These are phyloP conservation scores for Boletus rubescentipes DNA, from an alignment of 768 basidiomycete species.

Conservation along the genomic window DNA sequence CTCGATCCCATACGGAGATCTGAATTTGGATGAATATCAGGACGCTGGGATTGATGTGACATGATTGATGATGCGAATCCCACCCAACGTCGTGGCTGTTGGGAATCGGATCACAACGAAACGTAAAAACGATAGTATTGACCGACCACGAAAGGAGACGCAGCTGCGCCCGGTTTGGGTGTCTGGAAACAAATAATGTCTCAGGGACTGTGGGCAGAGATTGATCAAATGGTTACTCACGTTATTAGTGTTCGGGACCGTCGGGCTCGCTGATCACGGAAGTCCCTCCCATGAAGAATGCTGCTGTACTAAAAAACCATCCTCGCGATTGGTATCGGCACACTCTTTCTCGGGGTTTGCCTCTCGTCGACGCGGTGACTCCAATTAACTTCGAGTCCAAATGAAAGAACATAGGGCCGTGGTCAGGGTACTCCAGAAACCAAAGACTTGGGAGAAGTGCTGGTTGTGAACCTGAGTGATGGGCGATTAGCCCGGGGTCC, in stretches of 20 bases:
- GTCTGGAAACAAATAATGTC: slow-evolving; percentile 28
- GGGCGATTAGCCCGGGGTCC: slow-evolving; percentile 22
- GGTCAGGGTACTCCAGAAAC: slow-evolving; percentile 33
- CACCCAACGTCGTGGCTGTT: slow-evolving; percentile 39
- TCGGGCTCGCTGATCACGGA: slow-evolving; percentile 38
- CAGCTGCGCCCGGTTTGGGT: slow-evolving; percentile 30
- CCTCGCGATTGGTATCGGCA: slow-evolving; percentile 41
- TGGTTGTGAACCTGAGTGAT: slow-evolving; percentile 34
- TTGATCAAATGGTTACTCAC: slow-evolving; percentile 24
- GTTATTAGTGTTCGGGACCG: slow-evolving; percentile 40
- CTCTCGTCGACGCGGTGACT: slow-evolving; percentile 35
- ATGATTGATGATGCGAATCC: slow-evolving; percentile 47
- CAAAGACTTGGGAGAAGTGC: slow-evolving; percentile 35
- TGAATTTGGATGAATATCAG: slow-evolving; percentile 60
- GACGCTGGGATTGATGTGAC: slow-evolving; percentile 38
- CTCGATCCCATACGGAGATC: slow-evolving; percentile 57
- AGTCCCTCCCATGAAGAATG: slow-evolving; percentile 33
- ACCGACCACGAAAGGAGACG: slow-evolving; percentile 45
- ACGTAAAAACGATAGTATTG: slow-evolving; percentile 24
- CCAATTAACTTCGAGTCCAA: slow-evolving; percentile 40
- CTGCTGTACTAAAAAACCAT: slow-evolving; percentile 38
- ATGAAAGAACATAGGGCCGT: slow-evolving; percentile 36
- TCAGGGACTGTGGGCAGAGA: slow-evolving; percentile 13
- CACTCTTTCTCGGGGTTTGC: slow-evolving; percentile 43
- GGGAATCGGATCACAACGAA: slow-evolving; percentile 8